Conservation (phyloP, 2,329 filamentous ascomycete species). For the Ophiostoma himal-ulmi region DNA sequence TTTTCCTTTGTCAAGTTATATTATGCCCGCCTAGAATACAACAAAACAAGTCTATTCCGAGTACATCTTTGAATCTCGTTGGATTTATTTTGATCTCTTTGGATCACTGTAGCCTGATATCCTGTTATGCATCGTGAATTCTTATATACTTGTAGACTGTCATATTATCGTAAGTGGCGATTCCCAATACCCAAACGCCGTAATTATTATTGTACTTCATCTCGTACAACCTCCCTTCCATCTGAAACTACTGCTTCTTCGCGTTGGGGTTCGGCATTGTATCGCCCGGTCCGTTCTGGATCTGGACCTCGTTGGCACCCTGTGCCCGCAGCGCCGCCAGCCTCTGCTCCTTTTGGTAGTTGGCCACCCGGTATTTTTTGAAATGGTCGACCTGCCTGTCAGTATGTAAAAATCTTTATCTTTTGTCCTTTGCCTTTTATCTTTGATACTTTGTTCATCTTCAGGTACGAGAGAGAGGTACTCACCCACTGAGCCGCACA, state of each 20-base stretch:
- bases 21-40: background rate
- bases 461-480: conserved; percentile 25
- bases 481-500: conserved; percentile 88
- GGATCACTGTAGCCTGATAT: too few relatives aligned
- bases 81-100: too few relatives aligned
- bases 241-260: background rate
- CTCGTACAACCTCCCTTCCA: background rate
- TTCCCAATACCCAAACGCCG: background rate
- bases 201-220: background rate
- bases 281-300: conserved; percentile 27
- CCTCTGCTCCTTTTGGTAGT: conserved; percentile 76
- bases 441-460: background rate
- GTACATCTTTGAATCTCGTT: background rate
- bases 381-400: conserved; percentile 79
- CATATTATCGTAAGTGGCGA: conserved; percentile 3
- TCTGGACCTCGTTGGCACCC: conserved; percentile 57
- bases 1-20: conserved; percentile 11
- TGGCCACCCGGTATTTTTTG: conserved; percentile 91
- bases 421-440: background rate
- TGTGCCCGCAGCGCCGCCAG: conserved; percentile 69
- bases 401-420: background rate
- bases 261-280: conserved; percentile 19
- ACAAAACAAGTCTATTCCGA: conserved; percentile 5
- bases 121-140: too few relatives aligned
- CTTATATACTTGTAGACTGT: background rate